Base-by-base conservation (phyloP, 1,284 basidiomycete genomes). In the Ustilago cynodontis region DNA sequence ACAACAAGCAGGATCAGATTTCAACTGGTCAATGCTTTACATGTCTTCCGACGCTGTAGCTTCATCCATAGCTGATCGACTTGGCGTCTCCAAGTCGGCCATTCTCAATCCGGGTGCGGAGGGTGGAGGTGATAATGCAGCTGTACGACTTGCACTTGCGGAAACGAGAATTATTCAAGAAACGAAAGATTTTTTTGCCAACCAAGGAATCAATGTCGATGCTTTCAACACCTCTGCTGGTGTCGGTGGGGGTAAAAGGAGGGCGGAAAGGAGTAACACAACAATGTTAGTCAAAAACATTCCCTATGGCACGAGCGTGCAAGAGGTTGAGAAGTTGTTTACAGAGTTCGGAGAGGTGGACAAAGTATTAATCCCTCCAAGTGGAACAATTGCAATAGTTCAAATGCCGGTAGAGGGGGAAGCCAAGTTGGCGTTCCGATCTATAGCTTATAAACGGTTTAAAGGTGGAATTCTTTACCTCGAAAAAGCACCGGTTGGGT, bases 131-230 rank as follows among this genome's bases (percentile, higher is more conserved):
- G 77, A 78, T 33, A 83, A 80, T 49, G 71, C 77, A 4, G 95
- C 95, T 0, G 94, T 98, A 63, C 96, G 95, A 83, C 91, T 98
- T 26, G 96, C 96, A 0, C 89, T 99, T 18, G 96, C 96, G 0
- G 96, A 99, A 87, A 98, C 96, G 16, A 93, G 95, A 77, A 91
- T 98, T 83, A 95, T 99, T 61, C 91, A 93, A 75, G 96, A 98
- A 86, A 98, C 95, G 0, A 97, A 96, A 83, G 88, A 91, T 1
- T 98, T 83, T 92, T 87, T 91, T 94, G 45, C 65, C 7, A 60
- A 86, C 78, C 86, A 89, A 64, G 89, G 89, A 6, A 88, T 90
- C 59, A 85, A 87, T 8, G 80, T 90, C 37, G 88, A 88, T 18
- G 81, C 87, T 0, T 86, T 89, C n/a, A n/a, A n/a, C n/a, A n/a